Conservation (phyloP, 1,284 basidiomycete genomes). For the Trichosporon faecale region DNA sequence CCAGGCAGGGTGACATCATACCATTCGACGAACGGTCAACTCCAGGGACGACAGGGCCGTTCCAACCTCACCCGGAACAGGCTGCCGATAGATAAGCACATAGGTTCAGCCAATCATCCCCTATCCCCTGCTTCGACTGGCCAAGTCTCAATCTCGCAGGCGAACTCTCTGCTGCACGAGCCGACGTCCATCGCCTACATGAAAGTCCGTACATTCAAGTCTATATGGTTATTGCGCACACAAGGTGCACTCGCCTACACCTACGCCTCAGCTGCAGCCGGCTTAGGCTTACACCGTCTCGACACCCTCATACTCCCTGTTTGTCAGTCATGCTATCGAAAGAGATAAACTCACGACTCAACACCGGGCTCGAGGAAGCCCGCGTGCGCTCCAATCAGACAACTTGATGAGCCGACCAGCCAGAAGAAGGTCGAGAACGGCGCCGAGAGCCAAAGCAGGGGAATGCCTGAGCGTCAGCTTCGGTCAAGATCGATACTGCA, state of each 20-base stretch:
- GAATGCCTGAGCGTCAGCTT: slow-evolving; percentile 33
- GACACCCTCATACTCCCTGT: slow-evolving; percentile 2
- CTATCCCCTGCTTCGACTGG: not conserved
- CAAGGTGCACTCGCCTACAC: not conserved
- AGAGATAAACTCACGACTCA: slow-evolving; percentile 32
- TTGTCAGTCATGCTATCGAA: not conserved
- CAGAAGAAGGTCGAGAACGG: slow-evolving; percentile 53
- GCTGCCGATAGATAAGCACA: not conserved
- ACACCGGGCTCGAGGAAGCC: slow-evolving; percentile 59
- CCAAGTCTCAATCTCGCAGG: not conserved
- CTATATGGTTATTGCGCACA: not conserved
- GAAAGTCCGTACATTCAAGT: not conserved
- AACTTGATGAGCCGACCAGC: slow-evolving; percentile 51
- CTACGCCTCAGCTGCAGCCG: not conserved
- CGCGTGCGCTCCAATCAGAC: slow-evolving; percentile 57
- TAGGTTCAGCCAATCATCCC: not conserved
- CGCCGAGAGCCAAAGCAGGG: slow-evolving; percentile 50
- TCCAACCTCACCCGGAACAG: not conserved
- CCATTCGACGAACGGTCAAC: no score
- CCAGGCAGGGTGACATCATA: no score
- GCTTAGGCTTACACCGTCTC: slow-evolving; percentile 2
- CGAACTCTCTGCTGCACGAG: not conserved
- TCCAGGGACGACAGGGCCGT: not conserved
- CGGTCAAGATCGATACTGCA: not conserved
- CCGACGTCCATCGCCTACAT: not conserved